Conservation (phyloP, 1,284 basidiomycete species). For the Wallemia mellicola region DNA sequence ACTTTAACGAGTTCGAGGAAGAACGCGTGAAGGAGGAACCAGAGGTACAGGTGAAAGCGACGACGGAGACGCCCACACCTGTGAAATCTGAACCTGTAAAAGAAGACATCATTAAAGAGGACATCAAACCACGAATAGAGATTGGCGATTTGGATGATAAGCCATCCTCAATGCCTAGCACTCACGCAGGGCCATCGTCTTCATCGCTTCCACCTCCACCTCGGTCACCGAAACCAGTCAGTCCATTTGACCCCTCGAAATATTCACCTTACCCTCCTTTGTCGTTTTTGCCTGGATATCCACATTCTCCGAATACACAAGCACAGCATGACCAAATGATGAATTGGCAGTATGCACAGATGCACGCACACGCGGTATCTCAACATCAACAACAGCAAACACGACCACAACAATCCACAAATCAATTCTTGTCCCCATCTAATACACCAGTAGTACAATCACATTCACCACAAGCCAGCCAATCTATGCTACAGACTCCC, state of each 20-base stretch:
- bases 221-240: background rate
- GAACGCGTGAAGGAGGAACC: conserved; percentile 11
- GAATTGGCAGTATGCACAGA: background rate
- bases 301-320: background rate
- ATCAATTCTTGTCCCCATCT: background rate
- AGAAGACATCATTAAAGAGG: background rate
- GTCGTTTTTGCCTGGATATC: background rate
- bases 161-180: background rate
- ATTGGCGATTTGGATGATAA: background rate
- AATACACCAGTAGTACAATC: too few species aligned
- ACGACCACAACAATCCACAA: background rate
- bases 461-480: background rate
- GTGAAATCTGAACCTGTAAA: background rate
- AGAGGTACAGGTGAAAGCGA: background rate
- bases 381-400: background rate
- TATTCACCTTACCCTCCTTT: background rate
- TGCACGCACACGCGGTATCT: background rate
- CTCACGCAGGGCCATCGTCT: too few species aligned
- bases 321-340: background rate
- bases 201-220: background rate
- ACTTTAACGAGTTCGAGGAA: conserved; percentile 21
- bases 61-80: background rate
- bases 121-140: background rate
- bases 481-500: background rate
- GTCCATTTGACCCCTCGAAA: background rate